Evolutionary conservation across 2,329 filamentous ascomycete genomes (phyloP).

Genomic region (Cercospora janseana): DNA sequence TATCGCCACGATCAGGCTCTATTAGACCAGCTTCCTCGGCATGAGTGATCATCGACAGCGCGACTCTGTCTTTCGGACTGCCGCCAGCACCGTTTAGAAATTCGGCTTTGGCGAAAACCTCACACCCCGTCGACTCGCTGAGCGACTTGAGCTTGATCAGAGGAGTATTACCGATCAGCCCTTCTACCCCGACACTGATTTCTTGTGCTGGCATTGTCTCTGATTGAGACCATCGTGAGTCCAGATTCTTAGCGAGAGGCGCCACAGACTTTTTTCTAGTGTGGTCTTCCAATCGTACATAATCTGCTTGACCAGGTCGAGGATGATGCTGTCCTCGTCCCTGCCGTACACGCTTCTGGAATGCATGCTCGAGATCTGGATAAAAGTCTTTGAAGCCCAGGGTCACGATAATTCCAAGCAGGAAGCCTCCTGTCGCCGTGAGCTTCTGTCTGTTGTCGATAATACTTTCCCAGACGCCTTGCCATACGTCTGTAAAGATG

Average conservation of each 20-base stretch:
- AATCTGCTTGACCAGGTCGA: conserved; percentile 31
- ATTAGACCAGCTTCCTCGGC: conserved; percentile 78
- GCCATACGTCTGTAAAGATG: conserved; percentile 28
- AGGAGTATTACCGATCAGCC: conserved; percentile 47
- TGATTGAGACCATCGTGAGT: conserved; percentile 14
- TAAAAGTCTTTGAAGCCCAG: conserved; percentile 78
- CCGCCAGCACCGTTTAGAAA: conserved; percentile 93
- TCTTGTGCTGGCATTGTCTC: conserved; percentile 14
- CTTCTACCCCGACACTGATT: conserved; percentile 79
- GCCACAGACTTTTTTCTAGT: conserved; percentile 22
- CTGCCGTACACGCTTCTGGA: conserved; percentile 46
- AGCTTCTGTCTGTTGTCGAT: conserved; percentile 38
- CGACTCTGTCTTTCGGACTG: conserved; percentile 92
- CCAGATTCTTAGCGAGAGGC: conserved; percentile 11
- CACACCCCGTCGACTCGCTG: conserved; percentile 80
- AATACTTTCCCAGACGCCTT: conserved; percentile 32
- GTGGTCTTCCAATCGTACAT: conserved; percentile 36
- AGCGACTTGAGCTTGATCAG: conserved; percentile 12
- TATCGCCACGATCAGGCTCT: conserved; percentile 78
- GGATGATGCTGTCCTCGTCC: conserved; percentile 29
- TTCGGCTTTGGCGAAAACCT: conserved; percentile 90
- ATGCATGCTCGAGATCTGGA: conserved; percentile 67
- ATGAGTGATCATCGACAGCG: conserved; percentile 78
- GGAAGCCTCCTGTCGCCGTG: conserved; percentile 52
- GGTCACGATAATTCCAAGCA: conserved; percentile 72